Conservation (phyloP, 2,329 filamentous ascomycete species). For the Tolypocladium cylindrosporum region DNA sequence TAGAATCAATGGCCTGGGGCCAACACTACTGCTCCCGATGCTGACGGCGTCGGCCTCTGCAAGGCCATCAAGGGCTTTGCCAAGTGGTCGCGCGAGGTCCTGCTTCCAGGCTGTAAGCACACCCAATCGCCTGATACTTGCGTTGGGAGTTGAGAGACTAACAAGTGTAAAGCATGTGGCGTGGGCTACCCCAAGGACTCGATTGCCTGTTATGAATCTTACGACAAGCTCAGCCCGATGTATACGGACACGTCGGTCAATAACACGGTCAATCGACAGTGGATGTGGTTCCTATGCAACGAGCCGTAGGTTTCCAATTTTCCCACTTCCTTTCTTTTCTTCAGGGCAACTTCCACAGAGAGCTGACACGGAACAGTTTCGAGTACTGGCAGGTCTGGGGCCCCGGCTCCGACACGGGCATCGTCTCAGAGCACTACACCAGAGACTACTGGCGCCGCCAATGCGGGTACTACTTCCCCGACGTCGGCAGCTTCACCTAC, state of each 20-base stretch:
- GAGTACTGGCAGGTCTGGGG: constrained; percentile 9
- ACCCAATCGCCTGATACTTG: not conserved
- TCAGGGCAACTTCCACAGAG: constrained; percentile 6
- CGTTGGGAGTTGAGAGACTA: not conserved
- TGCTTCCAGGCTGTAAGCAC: constrained; percentile 36
- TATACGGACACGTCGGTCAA: constrained; percentile 37
- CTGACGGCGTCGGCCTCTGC: constrained; percentile 40
- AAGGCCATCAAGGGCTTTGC: constrained; percentile 44
- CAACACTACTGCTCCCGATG: constrained; percentile 5
- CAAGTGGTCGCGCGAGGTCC: constrained; percentile 35
- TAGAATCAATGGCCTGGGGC: constrained; percentile 10
- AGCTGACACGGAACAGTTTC: constrained; percentile 8
- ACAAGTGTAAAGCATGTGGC: constrained; percentile 27
- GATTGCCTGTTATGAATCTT: constrained; percentile 5
- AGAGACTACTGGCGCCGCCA: constrained; percentile 44
- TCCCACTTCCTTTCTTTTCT: constrained; percentile 11
- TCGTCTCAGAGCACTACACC: constrained; percentile 38
- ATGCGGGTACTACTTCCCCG: constrained; percentile 46
- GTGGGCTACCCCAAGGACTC: constrained; percentile 36
- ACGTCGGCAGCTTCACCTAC: constrained; percentile 37
- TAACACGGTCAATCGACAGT: constrained; percentile 41
- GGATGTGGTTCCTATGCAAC: constrained; percentile 54
- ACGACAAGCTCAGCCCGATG: constrained; percentile 24
- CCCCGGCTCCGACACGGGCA: constrained; percentile 25
- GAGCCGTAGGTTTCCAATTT: constrained; percentile 41